A percentile compares a stretch with the other conserved stretches of the same genome.
Evolutionary conservation across 768 basidiomycete genomes (phyloP).

Genomic region (Calocybe cyanea): DNA sequence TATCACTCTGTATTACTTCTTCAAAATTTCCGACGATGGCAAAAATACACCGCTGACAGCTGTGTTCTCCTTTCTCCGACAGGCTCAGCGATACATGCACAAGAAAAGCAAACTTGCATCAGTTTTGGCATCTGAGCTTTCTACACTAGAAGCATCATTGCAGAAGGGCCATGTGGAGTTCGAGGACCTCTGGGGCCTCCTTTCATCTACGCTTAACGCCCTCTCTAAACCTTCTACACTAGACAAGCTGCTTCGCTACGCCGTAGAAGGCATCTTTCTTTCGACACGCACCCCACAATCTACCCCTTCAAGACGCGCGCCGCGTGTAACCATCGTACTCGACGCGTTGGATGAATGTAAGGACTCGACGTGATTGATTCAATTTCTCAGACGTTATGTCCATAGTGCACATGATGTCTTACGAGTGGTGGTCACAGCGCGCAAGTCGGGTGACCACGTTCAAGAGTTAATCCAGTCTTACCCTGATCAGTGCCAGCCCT

Average conservation of each 20-base stretch:
- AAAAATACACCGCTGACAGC: conserved; percentile 2
- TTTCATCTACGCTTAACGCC: conserved; percentile 3
- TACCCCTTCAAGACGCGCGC: background rate
- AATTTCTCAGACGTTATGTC: background rate
- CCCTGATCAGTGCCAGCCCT: no score
- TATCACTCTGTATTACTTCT: conserved; percentile 2
- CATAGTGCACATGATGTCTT: background rate
- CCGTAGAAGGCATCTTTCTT: no score
- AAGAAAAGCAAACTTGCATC: background rate
- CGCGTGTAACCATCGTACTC: background rate
- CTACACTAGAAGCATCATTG: no score
- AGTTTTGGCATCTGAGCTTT: background rate
- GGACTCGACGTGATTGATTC: background rate
- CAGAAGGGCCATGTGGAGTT: background rate
- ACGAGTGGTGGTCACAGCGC: background rate
- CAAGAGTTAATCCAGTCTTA: background rate
- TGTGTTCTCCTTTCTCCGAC: background rate
- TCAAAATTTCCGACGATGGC: background rate
- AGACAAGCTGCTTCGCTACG: no score
- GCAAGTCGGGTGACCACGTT: conserved; percentile 6
- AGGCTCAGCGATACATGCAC: background rate
- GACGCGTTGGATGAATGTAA: conserved; percentile 7
- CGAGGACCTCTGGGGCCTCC: background rate
- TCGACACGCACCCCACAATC: background rate
- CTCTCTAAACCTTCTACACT: no score